Evolutionary conservation across 345 rosid species (phyloP), one percentile per base, ranked within the genome.

Genomic region (Turritis glabra): DNA sequence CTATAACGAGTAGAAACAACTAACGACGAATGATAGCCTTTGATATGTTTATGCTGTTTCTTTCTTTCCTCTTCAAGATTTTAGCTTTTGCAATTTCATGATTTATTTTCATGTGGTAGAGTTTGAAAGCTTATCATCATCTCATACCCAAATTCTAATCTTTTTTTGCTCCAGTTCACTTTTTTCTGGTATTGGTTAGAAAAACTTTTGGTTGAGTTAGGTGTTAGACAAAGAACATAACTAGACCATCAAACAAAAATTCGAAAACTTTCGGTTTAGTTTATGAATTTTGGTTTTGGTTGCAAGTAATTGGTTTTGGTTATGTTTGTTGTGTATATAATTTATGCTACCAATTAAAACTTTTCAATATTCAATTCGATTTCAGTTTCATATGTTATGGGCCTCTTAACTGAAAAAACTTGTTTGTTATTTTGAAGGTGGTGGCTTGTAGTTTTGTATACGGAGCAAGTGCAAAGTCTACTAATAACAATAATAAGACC

Each of bases 371-470:
- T n/a, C n/a, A n/a, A n/a, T n/a, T n/a, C n/a, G 8, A 43, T 19
- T 58, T 18, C 14, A 40, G 50, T 40, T 59, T 46, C 5, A 4
- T 40, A 60, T 61, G 27, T 60, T 26, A 72, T 41, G 27, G 0
- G 63, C 32, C 64, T 51, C 38, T 32, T 7, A 40, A 54, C 47
- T 3, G 5, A 22, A 19, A 19, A 41, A 46, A 41, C 5, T 41
- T 30, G 51, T 51, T 69, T 54, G 74, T 26, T 59, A 19, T 41
- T 35, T 14, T 65, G 29, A 86, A 95, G 99, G 93, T 95, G 81
- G 97, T 92, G 62, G 84, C 85, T 8, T 95, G 97, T 87, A 95
- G 94, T 79, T 95, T 95, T 78, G 86, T 89, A n/a, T 83, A 90
- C 26, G 96, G 90, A 17, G 80, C 83, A 69, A 51, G 30, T 75